These are phyloP conservation scores for Aspergillus sclerotioniger DNA, from an alignment of 495 filamentous ascomycete genomes.

Conservation along the genomic window DNA sequence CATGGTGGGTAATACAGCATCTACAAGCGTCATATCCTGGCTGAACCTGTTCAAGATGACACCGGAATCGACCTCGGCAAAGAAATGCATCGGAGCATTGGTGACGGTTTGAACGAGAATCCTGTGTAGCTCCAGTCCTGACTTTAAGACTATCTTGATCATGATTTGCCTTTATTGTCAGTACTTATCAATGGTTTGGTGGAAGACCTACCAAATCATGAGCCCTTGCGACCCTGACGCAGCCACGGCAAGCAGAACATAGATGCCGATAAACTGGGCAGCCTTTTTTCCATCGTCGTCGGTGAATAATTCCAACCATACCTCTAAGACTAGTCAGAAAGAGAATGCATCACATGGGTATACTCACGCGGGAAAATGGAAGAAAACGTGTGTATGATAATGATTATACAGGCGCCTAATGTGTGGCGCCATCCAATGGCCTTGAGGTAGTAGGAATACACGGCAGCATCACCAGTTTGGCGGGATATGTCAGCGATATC, in stretches of 20 bases:
- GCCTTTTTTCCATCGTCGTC: not conserved
- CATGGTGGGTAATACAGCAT: not conserved
- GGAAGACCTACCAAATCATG: not conserved
- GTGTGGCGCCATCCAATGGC: slow-evolving; percentile 1
- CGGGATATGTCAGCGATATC: slow-evolving; percentile 1
- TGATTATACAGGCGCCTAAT: not conserved
- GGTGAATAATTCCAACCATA: slow-evolving; percentile 2
- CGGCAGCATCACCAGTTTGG: not conserved
- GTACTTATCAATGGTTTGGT: not conserved
- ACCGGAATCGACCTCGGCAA: not conserved
- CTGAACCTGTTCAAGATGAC: slow-evolving; percentile 1
- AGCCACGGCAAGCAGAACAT: not conserved
- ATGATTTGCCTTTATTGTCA: slow-evolving; percentile 2
- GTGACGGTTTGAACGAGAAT: not conserved
- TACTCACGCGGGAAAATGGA: not conserved
- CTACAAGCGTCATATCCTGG: slow-evolving; percentile 2
- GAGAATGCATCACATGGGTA: not conserved
- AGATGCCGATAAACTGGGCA: not conserved
- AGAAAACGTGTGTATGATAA: slow-evolving; percentile 1
- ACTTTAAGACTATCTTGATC: not conserved
- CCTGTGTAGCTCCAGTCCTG: not conserved
- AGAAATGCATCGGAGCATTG: not conserved
- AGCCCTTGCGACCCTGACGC: not conserved
- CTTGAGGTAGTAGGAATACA: not conserved
- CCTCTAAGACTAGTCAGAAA: not conserved